These are phyloP conservation scores for Caloboletus firmus DNA, from an alignment of 1,284 basidiomycete species.

Conservation along the genomic window DNA sequence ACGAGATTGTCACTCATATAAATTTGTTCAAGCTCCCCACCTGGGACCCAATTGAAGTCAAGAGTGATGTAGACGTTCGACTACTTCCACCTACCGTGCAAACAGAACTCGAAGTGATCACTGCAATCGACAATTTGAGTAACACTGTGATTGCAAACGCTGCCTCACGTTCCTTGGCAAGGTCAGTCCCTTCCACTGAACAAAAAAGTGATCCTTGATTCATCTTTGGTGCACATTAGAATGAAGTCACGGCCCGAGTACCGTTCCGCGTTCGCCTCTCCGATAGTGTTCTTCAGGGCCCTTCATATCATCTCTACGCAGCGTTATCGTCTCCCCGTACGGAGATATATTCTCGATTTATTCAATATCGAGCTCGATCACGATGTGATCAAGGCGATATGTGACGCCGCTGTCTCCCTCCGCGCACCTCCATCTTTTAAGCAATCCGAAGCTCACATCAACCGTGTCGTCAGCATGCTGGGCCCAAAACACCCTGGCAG, in stretches of 20 bases:
- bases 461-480: conserved; percentile 58
- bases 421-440: conserved; percentile 51
- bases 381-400: conserved; percentile 53
- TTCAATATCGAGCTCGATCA: conserved; percentile 81
- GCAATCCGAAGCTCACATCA: conserved; percentile 46
- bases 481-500: conserved; percentile 48
- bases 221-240: conserved; percentile 39
- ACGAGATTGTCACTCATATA: background rate
- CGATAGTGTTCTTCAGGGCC: conserved; percentile 79
- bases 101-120: conserved; percentile 83
- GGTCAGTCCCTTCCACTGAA: conserved; percentile 45
- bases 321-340: conserved; percentile 86
- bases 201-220: background rate
- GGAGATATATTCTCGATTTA: conserved; percentile 89
- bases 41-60: conserved; percentile 60
- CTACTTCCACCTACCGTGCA: conserved; percentile 67
- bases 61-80: conserved; percentile 48
- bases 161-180: conserved; percentile 83
- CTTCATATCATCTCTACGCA: conserved; percentile 84
- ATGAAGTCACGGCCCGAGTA: conserved; percentile 81
- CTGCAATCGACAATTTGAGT: conserved; percentile 89
- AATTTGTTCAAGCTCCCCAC: conserved; percentile 60
- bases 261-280: conserved; percentile 73
- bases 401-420: conserved; percentile 49
- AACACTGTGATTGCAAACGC: conserved; percentile 96